phyloP scores from a whole-genome alignment of 2,329 filamentous ascomycete species.

The Aspergillus nomiae region DNA sequence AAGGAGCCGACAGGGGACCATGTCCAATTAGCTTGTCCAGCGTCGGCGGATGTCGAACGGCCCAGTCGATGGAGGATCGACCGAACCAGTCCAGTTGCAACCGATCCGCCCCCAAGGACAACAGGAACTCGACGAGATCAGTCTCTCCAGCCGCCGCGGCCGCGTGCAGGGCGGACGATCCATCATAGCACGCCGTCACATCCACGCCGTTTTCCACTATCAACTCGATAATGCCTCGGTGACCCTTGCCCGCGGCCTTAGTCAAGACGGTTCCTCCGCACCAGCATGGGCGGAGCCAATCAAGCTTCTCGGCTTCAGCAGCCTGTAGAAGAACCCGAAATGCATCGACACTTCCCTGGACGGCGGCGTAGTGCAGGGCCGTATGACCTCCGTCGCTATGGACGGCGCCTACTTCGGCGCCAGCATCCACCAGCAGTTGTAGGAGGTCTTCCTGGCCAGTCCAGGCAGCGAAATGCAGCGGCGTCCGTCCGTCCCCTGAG shows the following conservation, averaged over 20 bases:
- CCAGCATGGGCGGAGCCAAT: background rate
- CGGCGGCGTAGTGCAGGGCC: background rate
- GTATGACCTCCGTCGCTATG: background rate
- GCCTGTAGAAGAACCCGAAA: background rate
- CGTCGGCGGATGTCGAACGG: background rate
- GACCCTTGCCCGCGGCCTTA: background rate
- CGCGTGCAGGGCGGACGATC: background rate
- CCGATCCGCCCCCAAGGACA: background rate
- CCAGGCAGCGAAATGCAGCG: background rate
- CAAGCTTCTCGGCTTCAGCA: background rate
- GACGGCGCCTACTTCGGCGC: background rate
- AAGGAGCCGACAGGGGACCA: too few relatives aligned
- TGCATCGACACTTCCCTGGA: background rate
- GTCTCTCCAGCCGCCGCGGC: conserved; percentile 4
- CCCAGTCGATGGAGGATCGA: conserved; percentile 2
- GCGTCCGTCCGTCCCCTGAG: background rate
- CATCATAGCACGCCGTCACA: background rate
- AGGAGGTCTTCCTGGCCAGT: background rate
- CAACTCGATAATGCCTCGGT: background rate
- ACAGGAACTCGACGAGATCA: conserved; percentile 1
- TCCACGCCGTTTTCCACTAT: background rate
- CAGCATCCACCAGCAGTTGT: conserved; percentile 1
- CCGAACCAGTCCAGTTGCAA: conserved; percentile 5
- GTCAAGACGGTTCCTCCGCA: background rate
- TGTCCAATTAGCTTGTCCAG: background rate